Evolutionary conservation across 2,329 filamentous ascomycete species (phyloP).

Genomic region (Ceratocystis cubensis): DNA sequence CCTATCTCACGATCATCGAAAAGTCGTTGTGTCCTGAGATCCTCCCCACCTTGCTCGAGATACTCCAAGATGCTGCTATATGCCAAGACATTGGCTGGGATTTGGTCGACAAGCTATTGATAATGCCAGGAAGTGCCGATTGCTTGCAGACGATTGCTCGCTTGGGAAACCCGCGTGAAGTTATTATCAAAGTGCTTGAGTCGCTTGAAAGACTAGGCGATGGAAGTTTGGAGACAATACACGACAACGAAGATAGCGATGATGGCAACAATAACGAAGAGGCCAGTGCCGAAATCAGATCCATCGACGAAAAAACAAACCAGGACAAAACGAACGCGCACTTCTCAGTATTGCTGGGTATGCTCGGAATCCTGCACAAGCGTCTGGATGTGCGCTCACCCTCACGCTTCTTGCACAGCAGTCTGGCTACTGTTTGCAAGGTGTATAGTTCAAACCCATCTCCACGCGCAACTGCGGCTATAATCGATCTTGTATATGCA

Average conservation of each 20-base stretch:
- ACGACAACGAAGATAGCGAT: conserved; percentile 29
- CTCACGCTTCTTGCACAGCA: conserved; percentile 64
- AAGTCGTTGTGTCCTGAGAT: conserved; percentile 56
- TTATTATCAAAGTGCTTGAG: conserved; percentile 69
- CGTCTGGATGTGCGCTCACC: conserved; percentile 67
- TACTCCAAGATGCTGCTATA: conserved; percentile 54
- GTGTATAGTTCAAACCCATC: conserved; percentile 54
- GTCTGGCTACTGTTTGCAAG: conserved; percentile 57
- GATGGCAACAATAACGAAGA: conserved; percentile 24
- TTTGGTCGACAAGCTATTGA: conserved; percentile 60
- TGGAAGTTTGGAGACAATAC: conserved; percentile 27
- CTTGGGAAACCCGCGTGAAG: conserved; percentile 67
- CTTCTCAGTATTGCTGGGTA: conserved; percentile 57
- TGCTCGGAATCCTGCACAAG: conserved; percentile 60
- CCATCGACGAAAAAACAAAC: conserved; percentile 1
- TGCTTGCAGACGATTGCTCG: conserved; percentile 64
- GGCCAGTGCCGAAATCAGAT: conserved; percentile 15
- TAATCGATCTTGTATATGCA: conserved; percentile 58
- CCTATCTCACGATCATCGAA: conserved; percentile 67
- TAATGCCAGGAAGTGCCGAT: conserved; percentile 52
- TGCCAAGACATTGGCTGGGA: conserved; percentile 77
- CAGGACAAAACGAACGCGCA: conserved; percentile 23
- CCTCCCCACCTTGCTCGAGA: conserved; percentile 54
- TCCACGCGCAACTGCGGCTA: conserved; percentile 46
- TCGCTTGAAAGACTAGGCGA: conserved; percentile 44